Base-by-base conservation (phyloP, 2,329 filamentous ascomycete species). In the Sporothrix curviconia region DNA sequence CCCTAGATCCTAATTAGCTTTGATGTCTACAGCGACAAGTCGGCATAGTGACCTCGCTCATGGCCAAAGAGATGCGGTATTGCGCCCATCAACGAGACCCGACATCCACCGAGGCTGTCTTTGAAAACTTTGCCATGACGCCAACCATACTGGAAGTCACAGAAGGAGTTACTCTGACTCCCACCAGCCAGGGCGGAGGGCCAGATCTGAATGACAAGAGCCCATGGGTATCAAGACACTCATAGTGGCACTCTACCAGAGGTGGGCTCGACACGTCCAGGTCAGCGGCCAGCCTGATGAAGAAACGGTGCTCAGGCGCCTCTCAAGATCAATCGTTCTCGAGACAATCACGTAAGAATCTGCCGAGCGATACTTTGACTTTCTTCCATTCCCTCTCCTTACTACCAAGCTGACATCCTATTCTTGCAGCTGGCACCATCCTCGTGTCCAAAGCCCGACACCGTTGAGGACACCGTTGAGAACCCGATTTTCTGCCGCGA, bases 261-360 rank as follows among this genome's bases (percentile, higher is more conserved):
- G 44, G 9, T 56, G 44, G 44, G 37, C 34, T 4, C 24, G 32
- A 7, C 44, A 56, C 17, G 25, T 56, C 14, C 36, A 46, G 22
- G 44, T 56, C 8, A 15, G 50, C 36, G 47, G 17, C 88, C 34
- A 59, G 34, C 52, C 52, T 14, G 43, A 55, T 28, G 57, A 59
- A 14, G 14, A n/a, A 25, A 32, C n/a, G 8, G 47, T 43, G 8
- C 32, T 30, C 7, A n/a, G 30, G 6, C 40, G 43, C 12, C 22
- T 57, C 11, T 7, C 40, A 4, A 22, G 22, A 30, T 51, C 58
- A 46, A 17, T 46, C 9, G 24, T 12, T 3, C 19, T 59, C 32
- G 24, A 40, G 6, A 40, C 54, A 6, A 25, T 37, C 3, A 40
- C 25, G 54, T 56, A 7, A 49, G 53, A 39, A 22, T 12, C 40